Percentiles rank a stretch among this genome's conserved stretches.
Evolutionary conservation across 192 early-diverging fungal species (phyloP).

Genomic region (Backusella sp.): DNA sequence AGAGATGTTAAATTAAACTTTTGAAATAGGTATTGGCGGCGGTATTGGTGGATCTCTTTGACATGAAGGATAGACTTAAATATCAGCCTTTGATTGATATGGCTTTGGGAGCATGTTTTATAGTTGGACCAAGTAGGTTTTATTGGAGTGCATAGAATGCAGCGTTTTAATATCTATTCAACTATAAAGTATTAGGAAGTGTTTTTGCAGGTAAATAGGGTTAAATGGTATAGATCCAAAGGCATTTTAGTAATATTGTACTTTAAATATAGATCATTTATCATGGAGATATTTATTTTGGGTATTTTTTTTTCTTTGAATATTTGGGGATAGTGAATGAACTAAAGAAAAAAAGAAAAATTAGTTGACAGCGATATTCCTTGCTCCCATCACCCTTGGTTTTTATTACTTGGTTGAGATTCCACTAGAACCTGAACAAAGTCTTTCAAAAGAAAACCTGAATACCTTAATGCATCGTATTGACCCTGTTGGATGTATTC

Average conservation of each 20-base stretch:
- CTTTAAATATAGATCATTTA: background rate
- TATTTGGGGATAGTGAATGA: background rate
- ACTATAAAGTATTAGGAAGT: background rate
- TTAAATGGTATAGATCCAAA: background rate
- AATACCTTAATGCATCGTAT: background rate
- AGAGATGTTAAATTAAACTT: background rate
- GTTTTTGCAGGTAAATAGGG: background rate
- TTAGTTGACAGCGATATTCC: background rate
- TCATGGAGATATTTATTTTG: background rate
- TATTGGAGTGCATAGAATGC: background rate
- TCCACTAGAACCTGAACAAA: background rate
- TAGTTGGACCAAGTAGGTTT: background rate
- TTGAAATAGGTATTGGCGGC: background rate
- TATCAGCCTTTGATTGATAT: background rate
- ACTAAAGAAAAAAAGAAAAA: background rate
- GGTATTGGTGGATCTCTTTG: background rate
- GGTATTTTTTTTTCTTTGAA: background rate
- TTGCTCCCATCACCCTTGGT: background rate
- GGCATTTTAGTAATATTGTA: background rate
- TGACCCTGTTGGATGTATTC: background rate
- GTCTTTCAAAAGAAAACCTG: background rate
- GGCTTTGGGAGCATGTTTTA: background rate
- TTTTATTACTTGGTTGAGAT: background rate
- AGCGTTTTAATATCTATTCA: background rate
- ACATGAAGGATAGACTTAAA: background rate